Base-by-base conservation (phyloP, 2,329 filamentous ascomycete genomes). In the Epichloe glyceriae region DNA sequence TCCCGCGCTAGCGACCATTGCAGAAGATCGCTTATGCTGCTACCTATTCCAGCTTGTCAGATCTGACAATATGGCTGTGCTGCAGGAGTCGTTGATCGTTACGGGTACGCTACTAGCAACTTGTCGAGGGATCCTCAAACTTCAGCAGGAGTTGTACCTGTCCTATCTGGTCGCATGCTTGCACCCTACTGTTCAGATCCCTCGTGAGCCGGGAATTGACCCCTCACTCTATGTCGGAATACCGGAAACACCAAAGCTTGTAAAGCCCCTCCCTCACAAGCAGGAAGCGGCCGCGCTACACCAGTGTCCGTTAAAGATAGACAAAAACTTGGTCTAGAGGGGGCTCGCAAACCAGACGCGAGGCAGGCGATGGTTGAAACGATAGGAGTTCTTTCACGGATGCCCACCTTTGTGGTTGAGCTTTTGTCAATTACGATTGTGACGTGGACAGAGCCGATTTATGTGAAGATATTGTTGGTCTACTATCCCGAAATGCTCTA, bases 311-410 rank as follows among this genome's bases (percentile, higher is more conserved):
- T 96, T 50, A 90, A 90, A 62, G 93, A 98, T 61, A 81, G 93
- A 49, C 89, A 95, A 65, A 93, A 88, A 64, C 77, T 97, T 37
- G 93, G 93, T 0, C 73, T 98, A 62, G 93, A 97, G 67, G 91
- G 93, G 2, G 81, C 87, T 37, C 79, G 93, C 55, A 95, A 94
- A 64, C 93, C 93, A 3, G 94, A 98, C 67, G 90, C 93, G 33
- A 80, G 93, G 58, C 93, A 98, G 72, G 90, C 93, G 34, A 98
- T 98, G 93, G 88, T 98, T 4, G 93, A 98, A 69, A 95, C 87
- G 59, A 85, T 98, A 43, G 90, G 91, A 37, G 89, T 91, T 50
- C 73, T 98, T 53, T 87, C 89, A 38, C 80, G 94, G 41, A 95
- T 98, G 73, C 89, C 93, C 0, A 90, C 83, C 41, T 98, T 94